These are phyloP conservation scores for Serendipita sp. DNA, from an alignment of 768 basidiomycete genomes.

Conservation along the genomic window DNA sequence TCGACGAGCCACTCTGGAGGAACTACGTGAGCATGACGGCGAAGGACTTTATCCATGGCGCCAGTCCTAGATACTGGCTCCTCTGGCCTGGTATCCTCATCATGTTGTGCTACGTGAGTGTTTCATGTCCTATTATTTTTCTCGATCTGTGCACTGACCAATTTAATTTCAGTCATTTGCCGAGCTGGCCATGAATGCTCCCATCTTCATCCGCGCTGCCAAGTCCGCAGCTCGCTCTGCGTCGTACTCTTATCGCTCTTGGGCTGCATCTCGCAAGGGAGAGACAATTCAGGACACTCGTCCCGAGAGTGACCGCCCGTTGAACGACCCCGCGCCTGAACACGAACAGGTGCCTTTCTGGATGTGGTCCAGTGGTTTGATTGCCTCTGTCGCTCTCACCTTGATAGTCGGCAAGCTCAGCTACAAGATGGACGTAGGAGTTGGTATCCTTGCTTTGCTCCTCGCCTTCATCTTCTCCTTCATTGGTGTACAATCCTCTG, in stretches of 20 bases:
- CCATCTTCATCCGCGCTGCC: background rate
- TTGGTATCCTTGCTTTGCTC: constrained; percentile 37
- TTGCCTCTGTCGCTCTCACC: constrained; percentile 30
- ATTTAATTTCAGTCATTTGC: constrained; percentile 24
- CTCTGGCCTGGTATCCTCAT: constrained; percentile 46
- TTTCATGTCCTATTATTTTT: background rate
- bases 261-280: background rate
- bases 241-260: background rate
- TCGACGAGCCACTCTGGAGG: constrained; percentile 23
- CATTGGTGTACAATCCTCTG: constrained; percentile 44
- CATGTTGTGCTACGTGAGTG: constrained; percentile 33
- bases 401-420: background rate
- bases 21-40: background rate
- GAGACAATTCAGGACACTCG: background rate
- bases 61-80: constrained; percentile 45
- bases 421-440: constrained; percentile 18
- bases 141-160: background rate
- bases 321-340: constrained; percentile 34
- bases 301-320: constrained; percentile 19
- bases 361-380: constrained; percentile 38
- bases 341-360: constrained; percentile 37
- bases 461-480: constrained; percentile 52
- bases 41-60: constrained; percentile 20
- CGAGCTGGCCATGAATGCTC: constrained; percentile 21
- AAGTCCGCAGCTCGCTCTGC: background rate